Conservation (phyloP, 2,329 filamentous ascomycete species). For the Cryphonectria naterciae region DNA sequence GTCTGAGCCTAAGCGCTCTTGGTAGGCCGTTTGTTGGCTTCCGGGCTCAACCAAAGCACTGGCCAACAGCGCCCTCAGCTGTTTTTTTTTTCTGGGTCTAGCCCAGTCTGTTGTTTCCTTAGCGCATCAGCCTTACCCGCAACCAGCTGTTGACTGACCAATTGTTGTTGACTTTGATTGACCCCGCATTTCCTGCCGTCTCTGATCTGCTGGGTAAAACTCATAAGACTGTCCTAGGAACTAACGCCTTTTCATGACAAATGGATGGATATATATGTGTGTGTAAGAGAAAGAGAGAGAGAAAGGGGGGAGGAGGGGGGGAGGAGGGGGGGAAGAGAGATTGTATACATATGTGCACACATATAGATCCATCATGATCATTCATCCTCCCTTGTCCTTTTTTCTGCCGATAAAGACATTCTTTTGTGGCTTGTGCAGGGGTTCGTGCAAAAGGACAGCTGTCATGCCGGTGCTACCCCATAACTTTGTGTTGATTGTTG, state of each 20-base stretch:
- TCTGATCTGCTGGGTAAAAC: not conserved
- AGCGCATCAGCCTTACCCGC: conserved; percentile 1
- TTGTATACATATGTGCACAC: not conserved
- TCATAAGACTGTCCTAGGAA: not conserved
- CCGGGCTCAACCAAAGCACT: not conserved
- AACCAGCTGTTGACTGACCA: not conserved
- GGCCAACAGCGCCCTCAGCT: not conserved
- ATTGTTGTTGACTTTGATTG: not conserved
- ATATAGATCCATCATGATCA: not conserved
- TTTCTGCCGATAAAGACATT: not conserved
- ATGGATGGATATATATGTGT: no score
- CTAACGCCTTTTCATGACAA: not conserved
- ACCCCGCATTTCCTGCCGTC: not conserved
- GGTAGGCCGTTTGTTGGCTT: no score
- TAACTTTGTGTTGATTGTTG: not conserved
- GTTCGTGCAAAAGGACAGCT: not conserved
- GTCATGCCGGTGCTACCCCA: not conserved
- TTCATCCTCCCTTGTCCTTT: not conserved
- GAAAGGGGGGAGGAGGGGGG: no score
- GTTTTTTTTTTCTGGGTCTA: not conserved
- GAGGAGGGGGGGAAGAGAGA: no score
- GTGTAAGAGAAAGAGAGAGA: no score
- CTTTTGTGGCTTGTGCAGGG: not conserved
- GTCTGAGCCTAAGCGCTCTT: not conserved
- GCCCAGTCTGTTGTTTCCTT: not conserved